Conservation (phyloP, 208 protist species). For the Angomonas deanei region DNA sequence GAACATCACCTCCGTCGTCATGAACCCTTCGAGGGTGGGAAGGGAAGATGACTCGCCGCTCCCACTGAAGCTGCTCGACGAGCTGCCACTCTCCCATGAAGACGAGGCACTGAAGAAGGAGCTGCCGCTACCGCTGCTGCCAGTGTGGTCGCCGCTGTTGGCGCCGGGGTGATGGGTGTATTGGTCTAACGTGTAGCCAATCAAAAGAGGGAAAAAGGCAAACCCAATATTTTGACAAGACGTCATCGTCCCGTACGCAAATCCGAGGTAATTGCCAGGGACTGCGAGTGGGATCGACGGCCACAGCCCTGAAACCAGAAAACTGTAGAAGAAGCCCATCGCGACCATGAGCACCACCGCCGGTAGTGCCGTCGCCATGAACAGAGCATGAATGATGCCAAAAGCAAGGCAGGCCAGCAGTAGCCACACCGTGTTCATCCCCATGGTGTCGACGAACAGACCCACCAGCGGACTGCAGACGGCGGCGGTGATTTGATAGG, state of each 20-base stretch:
- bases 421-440: slow-evolving; percentile 73
- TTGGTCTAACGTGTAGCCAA: slow-evolving; percentile 59
- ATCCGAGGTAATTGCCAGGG: slow-evolving; percentile 53
- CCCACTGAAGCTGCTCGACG: slow-evolving; percentile 1
- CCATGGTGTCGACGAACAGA: slow-evolving; percentile 75
- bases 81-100: no score
- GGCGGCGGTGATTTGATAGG: slow-evolving; percentile 83
- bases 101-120: no score
- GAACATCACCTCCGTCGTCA: slow-evolving; percentile 57
- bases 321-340: slow-evolving; percentile 83
- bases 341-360: slow-evolving; percentile 60
- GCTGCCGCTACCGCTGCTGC: slow-evolving; percentile 1
- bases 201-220: slow-evolving; percentile 59
- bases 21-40: slow-evolving; percentile 56
- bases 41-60: neutral
- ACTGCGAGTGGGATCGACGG: slow-evolving; percentile 79
- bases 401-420: slow-evolving; percentile 45
- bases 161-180: slow-evolving; percentile 20
- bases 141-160: slow-evolving; percentile 6
- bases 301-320: slow-evolving; percentile 85
- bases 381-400: slow-evolving; percentile 59
- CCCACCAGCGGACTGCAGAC: slow-evolving; percentile 75
- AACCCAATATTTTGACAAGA: slow-evolving; percentile 85
- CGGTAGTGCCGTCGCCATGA: slow-evolving; percentile 68
- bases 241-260: slow-evolving; percentile 91